Conservation (phyloP, 805 yeast genomes). For the Lipomyces anomalus region DNA sequence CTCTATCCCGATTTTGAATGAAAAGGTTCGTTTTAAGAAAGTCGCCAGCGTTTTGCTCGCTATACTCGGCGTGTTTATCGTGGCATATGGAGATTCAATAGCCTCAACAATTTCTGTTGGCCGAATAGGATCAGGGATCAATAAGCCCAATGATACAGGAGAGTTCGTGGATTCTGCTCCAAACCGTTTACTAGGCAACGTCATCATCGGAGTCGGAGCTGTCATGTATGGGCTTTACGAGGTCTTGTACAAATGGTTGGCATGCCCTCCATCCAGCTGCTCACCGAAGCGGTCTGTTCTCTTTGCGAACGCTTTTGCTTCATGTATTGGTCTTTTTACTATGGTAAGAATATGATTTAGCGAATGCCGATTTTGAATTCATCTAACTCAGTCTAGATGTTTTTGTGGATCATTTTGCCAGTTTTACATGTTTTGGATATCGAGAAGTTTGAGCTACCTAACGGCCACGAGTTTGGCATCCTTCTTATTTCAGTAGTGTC, state of each 20-base stretch:
- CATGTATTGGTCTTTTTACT: constrained; percentile 58
- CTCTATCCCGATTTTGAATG: constrained; percentile 68
- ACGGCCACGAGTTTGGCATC: constrained; percentile 39
- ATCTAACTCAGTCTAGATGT: too few relatives aligned
- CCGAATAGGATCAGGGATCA: neutral
- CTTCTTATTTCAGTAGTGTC: constrained; percentile 51
- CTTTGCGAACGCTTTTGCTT: constrained; percentile 73
- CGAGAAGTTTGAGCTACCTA: constrained; percentile 54
- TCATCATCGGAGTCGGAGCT: constrained; percentile 59
- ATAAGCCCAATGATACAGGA: constrained; percentile 7
- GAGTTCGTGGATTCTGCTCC: constrained; percentile 23
- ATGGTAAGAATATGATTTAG: too few relatives aligned
- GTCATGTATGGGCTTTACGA: constrained; percentile 50
- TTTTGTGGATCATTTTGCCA: constrained; percentile 47
- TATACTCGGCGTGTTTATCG: constrained; percentile 66
- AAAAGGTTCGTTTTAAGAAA: constrained; percentile 58
- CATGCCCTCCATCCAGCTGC: constrained; percentile 68
- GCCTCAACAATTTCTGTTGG: constrained; percentile 1
- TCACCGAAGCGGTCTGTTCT: constrained; percentile 66
- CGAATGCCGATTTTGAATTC: too few relatives aligned
- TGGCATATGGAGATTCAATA: constrained; percentile 48
- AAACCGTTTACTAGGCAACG: constrained; percentile 48
- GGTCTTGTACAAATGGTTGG: constrained; percentile 67
- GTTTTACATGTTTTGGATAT: constrained; percentile 49
- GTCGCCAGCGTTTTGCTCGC: constrained; percentile 65